Conservation (phyloP, 257 asterid species). For the Primulina huaijiensis region DNA sequence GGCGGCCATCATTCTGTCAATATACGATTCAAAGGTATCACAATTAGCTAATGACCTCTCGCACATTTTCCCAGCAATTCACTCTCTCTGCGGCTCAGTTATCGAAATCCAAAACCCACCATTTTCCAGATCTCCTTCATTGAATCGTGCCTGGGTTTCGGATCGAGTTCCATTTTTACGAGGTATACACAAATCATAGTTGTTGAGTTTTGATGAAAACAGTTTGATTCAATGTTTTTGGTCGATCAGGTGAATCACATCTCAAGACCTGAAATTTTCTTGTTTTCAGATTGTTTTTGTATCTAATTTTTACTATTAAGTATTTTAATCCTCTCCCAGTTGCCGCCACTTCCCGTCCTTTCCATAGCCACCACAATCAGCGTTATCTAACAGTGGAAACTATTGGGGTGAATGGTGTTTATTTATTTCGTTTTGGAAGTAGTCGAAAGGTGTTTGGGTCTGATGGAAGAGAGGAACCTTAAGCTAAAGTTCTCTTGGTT, state of each 20-base stretch:
- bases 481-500: not conserved
- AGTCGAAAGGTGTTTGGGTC: not conserved
- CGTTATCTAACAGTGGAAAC: not conserved
- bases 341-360: not conserved
- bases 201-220: constrained; percentile 18
- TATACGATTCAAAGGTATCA: not conserved
- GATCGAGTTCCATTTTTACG: constrained; percentile 20
- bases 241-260: constrained; percentile 24
- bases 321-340: not conserved
- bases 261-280: constrained; percentile 1
- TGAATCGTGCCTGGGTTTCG: constrained; percentile 21
- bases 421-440: not conserved
- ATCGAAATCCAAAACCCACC: constrained; percentile 25
- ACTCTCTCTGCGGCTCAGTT: constrained; percentile 14
- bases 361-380: not conserved
- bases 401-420: not conserved
- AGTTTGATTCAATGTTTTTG: constrained; percentile 18
- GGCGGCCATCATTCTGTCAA: not conserved
- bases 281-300: not conserved
- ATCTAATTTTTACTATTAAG: too few relatives aligned
- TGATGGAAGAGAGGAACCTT: not conserved
- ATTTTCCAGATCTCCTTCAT: constrained; percentile 32
- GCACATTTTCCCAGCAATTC: not conserved
- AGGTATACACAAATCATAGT: constrained; percentile 26
- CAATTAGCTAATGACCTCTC: not conserved